A percentile compares a stretch with the other conserved stretches of the same genome.
These are phyloP conservation scores for Casuarina equisetifolia DNA, from an alignment of 306 rosid species.

Conservation along the genomic window DNA sequence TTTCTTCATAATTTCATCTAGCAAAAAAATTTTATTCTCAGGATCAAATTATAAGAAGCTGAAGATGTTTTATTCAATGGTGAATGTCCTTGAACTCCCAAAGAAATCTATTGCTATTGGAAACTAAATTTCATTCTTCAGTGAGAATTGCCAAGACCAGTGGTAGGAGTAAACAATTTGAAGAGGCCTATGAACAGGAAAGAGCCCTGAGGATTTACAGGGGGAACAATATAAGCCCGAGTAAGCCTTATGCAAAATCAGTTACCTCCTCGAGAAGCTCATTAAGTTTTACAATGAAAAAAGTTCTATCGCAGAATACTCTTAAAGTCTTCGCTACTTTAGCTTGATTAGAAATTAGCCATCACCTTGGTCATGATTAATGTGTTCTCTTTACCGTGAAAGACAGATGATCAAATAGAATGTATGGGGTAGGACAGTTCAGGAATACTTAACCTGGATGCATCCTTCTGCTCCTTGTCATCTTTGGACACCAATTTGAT, in stretches of 20 bases:
- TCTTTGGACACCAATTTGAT: no score
- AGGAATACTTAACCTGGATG: not conserved
- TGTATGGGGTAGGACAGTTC: not conserved
- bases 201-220: no score
- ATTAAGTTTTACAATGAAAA: no score
- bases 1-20: constrained; percentile 1
- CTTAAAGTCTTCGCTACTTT: not conserved
- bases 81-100: not conserved
- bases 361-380: not conserved
- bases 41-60: not conserved
- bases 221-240: no score
- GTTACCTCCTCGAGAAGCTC: no score
- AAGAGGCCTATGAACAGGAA: no score
- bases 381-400: not conserved
- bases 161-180: not conserved
- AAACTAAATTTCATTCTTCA: not conserved
- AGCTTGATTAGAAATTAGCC: not conserved
- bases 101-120: not conserved
- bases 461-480: no score
- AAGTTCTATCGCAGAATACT: no score
- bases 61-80: not conserved
- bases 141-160: not conserved
- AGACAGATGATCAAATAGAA: not conserved
- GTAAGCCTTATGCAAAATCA: no score
- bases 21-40: not conserved